A percentile compares a stretch with the other conserved stretches of the same genome.
These are phyloP conservation scores for Baorangia bicolor DNA, from an alignment of 768 basidiomycete species.

Conservation along the genomic window DNA sequence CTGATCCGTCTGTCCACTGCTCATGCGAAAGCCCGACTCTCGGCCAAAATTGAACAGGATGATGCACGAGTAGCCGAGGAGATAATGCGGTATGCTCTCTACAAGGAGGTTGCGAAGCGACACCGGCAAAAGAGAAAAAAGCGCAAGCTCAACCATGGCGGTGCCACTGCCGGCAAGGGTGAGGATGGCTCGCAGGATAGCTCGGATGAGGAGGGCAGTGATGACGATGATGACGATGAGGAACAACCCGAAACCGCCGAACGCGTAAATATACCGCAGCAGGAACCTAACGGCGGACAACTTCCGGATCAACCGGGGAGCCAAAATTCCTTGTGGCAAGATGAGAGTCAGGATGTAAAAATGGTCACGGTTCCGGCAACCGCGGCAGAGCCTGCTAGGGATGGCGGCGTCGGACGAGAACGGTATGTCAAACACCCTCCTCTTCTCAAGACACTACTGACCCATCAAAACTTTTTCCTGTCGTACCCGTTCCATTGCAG, in stretches of 20 bases:
- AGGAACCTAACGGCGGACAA: slow-evolving; percentile 22
- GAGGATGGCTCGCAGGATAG: slow-evolving; percentile 44
- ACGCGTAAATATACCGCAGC: slow-evolving; percentile 52
- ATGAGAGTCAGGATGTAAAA: slow-evolving; percentile 61
- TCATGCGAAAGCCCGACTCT: slow-evolving; percentile 94
- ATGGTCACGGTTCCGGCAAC: slow-evolving; percentile 53
- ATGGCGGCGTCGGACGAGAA: slow-evolving; percentile 50
- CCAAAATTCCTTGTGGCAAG: slow-evolving; percentile 64
- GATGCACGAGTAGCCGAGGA: slow-evolving; percentile 92
- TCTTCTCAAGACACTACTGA: slow-evolving; percentile 2
- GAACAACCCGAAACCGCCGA: slow-evolving; percentile 36
- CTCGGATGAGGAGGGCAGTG: slow-evolving; percentile 38
- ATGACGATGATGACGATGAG: slow-evolving; percentile 48
- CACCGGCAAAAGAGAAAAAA: slow-evolving; percentile 69
- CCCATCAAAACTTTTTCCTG: background rate
- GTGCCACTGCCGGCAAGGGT: slow-evolving; percentile 49
- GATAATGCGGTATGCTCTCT: slow-evolving; percentile 95
- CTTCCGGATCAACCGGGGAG: slow-evolving; percentile 32
- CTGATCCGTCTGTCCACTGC: slow-evolving; percentile 97
- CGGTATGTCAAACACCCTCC: slow-evolving; percentile 46
- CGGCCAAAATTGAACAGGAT: slow-evolving; percentile 73
- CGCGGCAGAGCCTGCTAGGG: slow-evolving; percentile 36
- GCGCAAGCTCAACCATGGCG: slow-evolving; percentile 77
- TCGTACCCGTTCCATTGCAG: slow-evolving; percentile 37
- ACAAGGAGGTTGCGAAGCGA: slow-evolving; percentile 93